Evolutionary conservation across 805 yeast species (phyloP).

Genomic region (Pichia cabralensis): DNA sequence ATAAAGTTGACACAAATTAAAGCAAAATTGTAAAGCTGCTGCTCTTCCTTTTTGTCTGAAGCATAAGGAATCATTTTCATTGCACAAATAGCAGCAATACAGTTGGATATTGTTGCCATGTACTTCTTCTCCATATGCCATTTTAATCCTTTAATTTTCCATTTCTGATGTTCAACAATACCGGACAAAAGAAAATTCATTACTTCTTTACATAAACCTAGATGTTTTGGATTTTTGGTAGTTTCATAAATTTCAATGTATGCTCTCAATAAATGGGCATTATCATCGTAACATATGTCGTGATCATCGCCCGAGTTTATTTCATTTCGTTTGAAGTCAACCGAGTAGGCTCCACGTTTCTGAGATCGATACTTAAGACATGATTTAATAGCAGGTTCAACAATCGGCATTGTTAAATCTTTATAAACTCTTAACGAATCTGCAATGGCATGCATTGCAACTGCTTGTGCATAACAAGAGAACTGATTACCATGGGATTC

Average conservation of each 20-base stretch:
- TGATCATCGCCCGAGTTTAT: slow-evolving; percentile 40
- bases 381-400: slow-evolving; percentile 41
- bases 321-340: slow-evolving; percentile 22
- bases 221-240: slow-evolving; percentile 41
- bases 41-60: slow-evolving; percentile 27
- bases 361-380: slow-evolving; percentile 43
- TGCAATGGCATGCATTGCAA: slow-evolving; percentile 55
- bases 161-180: slow-evolving; percentile 36
- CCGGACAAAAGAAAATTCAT: slow-evolving; percentile 58
- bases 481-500: slow-evolving; percentile 44
- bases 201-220: slow-evolving; percentile 48
- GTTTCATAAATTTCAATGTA: slow-evolving; percentile 59
- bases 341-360: slow-evolving; percentile 48
- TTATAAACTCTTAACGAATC: slow-evolving; percentile 52
- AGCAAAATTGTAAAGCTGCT: slow-evolving; percentile 47
- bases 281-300: slow-evolving; percentile 69
- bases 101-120: slow-evolving; percentile 39
- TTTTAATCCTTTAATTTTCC: slow-evolving; percentile 48
- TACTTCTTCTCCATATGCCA: slow-evolving; percentile 59
- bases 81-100: slow-evolving; percentile 61
- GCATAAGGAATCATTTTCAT: slow-evolving; percentile 50
- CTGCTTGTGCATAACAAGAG: slow-evolving; percentile 62
- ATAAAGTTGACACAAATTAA: slow-evolving; percentile 50
- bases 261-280: slow-evolving; percentile 64
- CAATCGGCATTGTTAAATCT: slow-evolving; percentile 40